These are phyloP conservation scores for Leccinum ochraceum DNA, from an alignment of 768 basidiomycete genomes.

Conservation along the genomic window DNA sequence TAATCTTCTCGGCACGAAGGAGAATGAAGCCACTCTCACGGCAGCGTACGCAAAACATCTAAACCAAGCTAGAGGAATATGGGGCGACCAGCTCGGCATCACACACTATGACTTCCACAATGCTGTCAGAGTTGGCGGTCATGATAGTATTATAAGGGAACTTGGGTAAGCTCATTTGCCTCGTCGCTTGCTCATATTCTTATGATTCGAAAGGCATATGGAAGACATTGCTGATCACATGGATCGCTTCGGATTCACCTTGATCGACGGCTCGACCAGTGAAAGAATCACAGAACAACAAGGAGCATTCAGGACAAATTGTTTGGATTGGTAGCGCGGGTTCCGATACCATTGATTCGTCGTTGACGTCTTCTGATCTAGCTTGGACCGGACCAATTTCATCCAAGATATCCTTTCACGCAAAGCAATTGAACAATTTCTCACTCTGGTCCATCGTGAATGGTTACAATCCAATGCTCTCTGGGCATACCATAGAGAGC, in stretches of 20 bases:
- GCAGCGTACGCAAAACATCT: slow-evolving; percentile 83
- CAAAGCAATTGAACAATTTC: slow-evolving; percentile 77
- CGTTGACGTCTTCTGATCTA: slow-evolving; percentile 33
- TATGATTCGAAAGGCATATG: slow-evolving; percentile 49
- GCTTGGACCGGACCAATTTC: slow-evolving; percentile 96
- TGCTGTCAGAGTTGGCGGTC: slow-evolving; percentile 75
- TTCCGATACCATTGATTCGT: neutral
- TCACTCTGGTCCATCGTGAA: slow-evolving; percentile 73
- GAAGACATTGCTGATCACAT: slow-evolving; percentile 60
- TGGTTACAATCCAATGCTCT: slow-evolving; percentile 69
- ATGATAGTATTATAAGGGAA: slow-evolving; percentile 81
- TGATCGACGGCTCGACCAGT: slow-evolving; percentile 65
- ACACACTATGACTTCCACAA: slow-evolving; percentile 96
- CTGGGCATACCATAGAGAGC: slow-evolving; percentile 86
- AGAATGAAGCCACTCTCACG: slow-evolving; percentile 87
- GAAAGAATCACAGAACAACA: slow-evolving; percentile 85
- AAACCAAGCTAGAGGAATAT: slow-evolving; percentile 56
- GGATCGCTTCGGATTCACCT: slow-evolving; percentile 84
- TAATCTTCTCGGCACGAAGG: slow-evolving; percentile 89
- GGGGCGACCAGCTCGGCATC: slow-evolving; percentile 70
- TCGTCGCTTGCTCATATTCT: slow-evolving; percentile 4
- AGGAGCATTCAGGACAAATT: slow-evolving; percentile 93
- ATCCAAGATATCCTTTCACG: slow-evolving; percentile 94
- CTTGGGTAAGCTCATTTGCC: slow-evolving; percentile 47
- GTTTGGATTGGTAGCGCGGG: slow-evolving; percentile 80